Evolutionary conservation across 352 stramenopile genomes (phyloP), one percentile per base, ranked within the genome.

Genomic region (Globisporangium perplexum): DNA sequence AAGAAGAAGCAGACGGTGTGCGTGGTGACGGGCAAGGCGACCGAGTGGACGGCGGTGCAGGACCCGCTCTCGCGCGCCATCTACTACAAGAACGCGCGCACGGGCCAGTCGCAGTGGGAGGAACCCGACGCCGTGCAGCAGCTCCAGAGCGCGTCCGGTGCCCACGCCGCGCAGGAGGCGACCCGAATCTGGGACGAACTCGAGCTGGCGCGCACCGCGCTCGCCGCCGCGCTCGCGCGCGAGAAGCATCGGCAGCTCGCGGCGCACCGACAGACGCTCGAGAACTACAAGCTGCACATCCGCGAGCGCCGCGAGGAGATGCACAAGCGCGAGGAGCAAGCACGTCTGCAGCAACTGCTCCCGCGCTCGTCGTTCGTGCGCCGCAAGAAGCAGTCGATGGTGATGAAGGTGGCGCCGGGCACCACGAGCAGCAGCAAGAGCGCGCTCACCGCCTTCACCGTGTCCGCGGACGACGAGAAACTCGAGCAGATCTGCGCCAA

Each of bases 81-180:
- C 20, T 87, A 87, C 66, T 87, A 87, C 71, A 81, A 83, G 53
- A 87, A 87, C 62, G 81, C 66, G 2, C 68, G 71, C 38, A 87
- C 76, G 11, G 76, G 76, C 24, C 71, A 87, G 39, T 81, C 76
- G 0, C 76, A 87, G 39, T 87, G 76, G 76, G 76, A 87, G 60
- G 76, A 87, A 30, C 76, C 76, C 1, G 76, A 87, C 24, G 73
- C 71, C 14, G 70, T 87, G 15, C 73, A 74, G 44, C 69, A 83
- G 31, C 63, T 87, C 1, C 72, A 81, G 36, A 77, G 54, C 45
- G 68, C 73, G 20, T 69, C 69, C 4, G 66, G 67, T 1, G 73
- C 76, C 4, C 74, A 69, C 26, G 74, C 76, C 0, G 75, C 76
- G 15, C 76, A 87, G 55, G 66, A 84, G 38, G 76, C 67, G 2